Evolutionary conservation across 441 rosid genomes (phyloP), one percentile per base, ranked within the genome.

Genomic region (Flueggea neowawraea): DNA sequence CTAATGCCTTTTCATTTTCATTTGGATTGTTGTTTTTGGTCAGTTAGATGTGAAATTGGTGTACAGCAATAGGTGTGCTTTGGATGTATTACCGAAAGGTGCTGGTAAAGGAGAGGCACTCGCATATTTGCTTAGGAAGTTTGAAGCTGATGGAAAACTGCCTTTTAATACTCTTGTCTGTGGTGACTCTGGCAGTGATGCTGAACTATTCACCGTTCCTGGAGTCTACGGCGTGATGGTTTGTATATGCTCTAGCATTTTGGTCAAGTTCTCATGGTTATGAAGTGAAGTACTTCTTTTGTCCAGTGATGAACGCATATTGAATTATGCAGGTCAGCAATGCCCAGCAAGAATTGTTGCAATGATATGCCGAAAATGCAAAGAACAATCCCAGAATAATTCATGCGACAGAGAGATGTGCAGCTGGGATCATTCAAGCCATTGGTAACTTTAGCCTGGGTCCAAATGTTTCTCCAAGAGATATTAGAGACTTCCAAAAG

Each of bases 41-140:
- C 85, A 93, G 98, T 74, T 93, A 84, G 91, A 88, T 75, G 91
- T 87, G 61, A 94, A 94, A 70, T 80, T 94, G 36, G 82, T 94
- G 48, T 94, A 89, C 73, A 88, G 97, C 73, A 89, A 88, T 51
- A 96, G 91, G 45, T 85, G 75, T 71, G 98, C 87, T 74, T 78
- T 91, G 75, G 97, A 94, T 70, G 79, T 94, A 50, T 77, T 94
- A 67, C 90, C 97, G 57, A 85, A 86, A 80, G 86, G 90, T 84
- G 97, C 95, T 10, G 98, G 96, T 39, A 94, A 94, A 81, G 98
- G 98, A 60, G 88, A 94, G 69, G 98, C 97, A 54, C 93, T 91
- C 66, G 88, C 91, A 7, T 94, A 89, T 80, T 74, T 94, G 65
- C 81, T 81, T 44, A 76, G 78, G 75, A 88, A 94, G 77, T 86